phyloP scores from a whole-genome alignment of 176 grass and related monocot species.

The Dendrocalamus sinicus region DNA sequence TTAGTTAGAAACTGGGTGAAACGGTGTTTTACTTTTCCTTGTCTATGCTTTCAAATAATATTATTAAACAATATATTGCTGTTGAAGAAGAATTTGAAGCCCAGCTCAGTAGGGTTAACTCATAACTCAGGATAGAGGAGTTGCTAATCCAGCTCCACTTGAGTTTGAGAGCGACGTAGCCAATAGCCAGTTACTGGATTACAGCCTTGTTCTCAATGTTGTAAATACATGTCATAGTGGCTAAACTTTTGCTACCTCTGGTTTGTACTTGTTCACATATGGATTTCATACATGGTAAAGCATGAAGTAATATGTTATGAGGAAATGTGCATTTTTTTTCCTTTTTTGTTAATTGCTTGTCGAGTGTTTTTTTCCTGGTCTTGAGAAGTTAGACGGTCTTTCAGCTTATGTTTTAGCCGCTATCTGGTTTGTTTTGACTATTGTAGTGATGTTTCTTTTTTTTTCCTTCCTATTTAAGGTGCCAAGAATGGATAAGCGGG shows the following conservation, averaged over 20 bases:
- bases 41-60: not conserved
- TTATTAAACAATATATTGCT: not conserved
- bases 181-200: not conserved
- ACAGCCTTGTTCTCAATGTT: not conserved
- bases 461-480: constrained; percentile 51
- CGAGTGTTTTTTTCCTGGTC: not conserved
- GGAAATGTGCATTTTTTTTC: not conserved
- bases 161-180: not conserved
- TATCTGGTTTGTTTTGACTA: not conserved
- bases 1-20: not conserved
- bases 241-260: not conserved
- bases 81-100: not conserved
- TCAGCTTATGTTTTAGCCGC: constrained; percentile 8
- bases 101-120: no score
- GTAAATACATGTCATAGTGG: not conserved
- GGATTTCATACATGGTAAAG: not conserved
- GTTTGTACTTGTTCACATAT: not conserved
- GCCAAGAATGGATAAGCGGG: constrained; percentile 91
- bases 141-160: not conserved
- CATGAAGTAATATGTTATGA: not conserved
- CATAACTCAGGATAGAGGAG: not conserved
- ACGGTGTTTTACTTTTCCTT: not conserved
- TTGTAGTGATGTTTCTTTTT: constrained; percentile 26
- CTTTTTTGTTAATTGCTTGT: not conserved
- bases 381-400: not conserved